Evolutionary conservation across 768 basidiomycete species (phyloP).

Genomic region (Leccinellum luteum): DNA sequence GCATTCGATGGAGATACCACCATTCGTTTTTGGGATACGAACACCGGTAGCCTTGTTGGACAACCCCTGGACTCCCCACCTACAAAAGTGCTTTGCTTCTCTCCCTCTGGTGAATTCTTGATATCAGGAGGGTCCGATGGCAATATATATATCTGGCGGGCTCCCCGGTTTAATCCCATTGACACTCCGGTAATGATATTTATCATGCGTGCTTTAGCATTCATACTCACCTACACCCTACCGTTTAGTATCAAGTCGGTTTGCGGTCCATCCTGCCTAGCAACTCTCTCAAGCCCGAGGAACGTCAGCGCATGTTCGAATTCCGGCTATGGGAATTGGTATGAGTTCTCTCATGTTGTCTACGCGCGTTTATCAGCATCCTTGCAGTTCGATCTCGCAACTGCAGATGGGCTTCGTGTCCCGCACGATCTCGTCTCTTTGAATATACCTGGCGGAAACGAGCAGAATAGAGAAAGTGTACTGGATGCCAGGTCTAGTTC

Average conservation of each 20-base stretch:
- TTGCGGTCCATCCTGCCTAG: background rate
- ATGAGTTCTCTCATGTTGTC: background rate
- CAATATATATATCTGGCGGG: background rate
- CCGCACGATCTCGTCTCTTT: background rate
- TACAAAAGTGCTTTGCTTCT: background rate
- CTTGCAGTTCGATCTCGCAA: background rate
- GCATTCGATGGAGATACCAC: background rate
- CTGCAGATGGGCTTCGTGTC: background rate
- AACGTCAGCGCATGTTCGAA: constrained; percentile 1
- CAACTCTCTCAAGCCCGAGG: background rate
- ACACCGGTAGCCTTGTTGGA: background rate
- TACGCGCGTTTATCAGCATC: no score
- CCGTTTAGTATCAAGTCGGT: background rate
- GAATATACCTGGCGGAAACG: background rate
- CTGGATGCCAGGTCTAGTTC: background rate
- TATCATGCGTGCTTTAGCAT: background rate
- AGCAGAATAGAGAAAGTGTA: background rate
- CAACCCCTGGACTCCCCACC: background rate
- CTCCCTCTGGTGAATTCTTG: background rate
- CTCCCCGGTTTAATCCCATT: background rate
- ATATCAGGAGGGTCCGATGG: background rate
- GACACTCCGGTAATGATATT: background rate
- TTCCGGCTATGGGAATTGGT: background rate
- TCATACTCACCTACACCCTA: background rate
- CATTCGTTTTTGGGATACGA: background rate